Evolutionary conservation across 495 filamentous ascomycete genomes (phyloP).

Genomic region (Penicillium robsamsonii): DNA sequence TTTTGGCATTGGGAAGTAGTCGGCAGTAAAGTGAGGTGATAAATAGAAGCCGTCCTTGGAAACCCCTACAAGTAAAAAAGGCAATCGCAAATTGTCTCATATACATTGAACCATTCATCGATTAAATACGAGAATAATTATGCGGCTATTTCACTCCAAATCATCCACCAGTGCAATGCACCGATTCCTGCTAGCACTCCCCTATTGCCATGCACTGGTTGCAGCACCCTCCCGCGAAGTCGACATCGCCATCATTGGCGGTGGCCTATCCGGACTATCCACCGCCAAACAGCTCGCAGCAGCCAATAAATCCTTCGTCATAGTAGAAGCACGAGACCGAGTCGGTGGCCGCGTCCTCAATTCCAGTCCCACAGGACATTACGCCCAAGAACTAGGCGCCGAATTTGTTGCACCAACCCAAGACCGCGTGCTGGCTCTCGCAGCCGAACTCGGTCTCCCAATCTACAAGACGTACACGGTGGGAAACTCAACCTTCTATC

Average conservation of each 20-base stretch:
- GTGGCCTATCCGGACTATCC: conserved; percentile 21
- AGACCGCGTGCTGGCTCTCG: conserved; percentile 14
- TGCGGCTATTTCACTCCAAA: not conserved
- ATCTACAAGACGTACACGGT: conserved; percentile 15
- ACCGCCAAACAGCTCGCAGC: conserved; percentile 17
- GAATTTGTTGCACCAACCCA: conserved; percentile 21
- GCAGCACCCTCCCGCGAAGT: not conserved
- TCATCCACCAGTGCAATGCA: not conserved
- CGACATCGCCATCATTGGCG: conserved; percentile 23
- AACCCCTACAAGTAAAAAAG: not conserved
- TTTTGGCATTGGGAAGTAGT: not conserved
- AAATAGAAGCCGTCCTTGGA: not conserved
- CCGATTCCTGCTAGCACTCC: not conserved
- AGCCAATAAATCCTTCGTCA: conserved; percentile 15
- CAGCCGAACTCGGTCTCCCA: conserved; percentile 7
- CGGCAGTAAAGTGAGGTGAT: not conserved
- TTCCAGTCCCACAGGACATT: not conserved
- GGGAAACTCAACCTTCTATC: conserved; percentile 11
- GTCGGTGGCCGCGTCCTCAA: conserved; percentile 22
- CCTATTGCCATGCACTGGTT: not conserved
- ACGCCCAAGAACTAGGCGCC: conserved; percentile 14
- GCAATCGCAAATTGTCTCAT: not conserved
- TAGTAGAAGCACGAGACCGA: conserved; percentile 25
- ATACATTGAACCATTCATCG: too few species aligned
- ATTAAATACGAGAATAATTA: not conserved